Conservation (phyloP, 2,329 filamentous ascomycete genomes). For the Pyricularia sp. region DNA sequence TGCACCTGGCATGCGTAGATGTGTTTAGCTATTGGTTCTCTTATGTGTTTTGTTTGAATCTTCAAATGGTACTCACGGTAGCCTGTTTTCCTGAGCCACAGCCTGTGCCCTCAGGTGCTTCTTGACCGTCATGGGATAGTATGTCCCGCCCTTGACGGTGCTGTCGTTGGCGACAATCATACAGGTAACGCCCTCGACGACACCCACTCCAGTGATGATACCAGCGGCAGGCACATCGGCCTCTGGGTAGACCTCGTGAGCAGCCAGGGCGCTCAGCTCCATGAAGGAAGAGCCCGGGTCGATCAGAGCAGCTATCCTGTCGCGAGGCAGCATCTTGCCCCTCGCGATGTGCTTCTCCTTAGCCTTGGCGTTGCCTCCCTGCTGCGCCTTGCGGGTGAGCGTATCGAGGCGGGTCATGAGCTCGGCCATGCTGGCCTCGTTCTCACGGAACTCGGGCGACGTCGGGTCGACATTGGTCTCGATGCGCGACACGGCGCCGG, state of each 20-base stretch:
- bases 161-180: constrained; percentile 94
- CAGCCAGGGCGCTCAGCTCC: constrained; percentile 88
- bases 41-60: neutral
- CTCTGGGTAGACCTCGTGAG: constrained; percentile 74
- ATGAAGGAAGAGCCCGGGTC: constrained; percentile 87
- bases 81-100: constrained; percentile 78
- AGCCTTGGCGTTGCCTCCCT: constrained; percentile 73
- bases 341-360: constrained; percentile 77
- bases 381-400: constrained; percentile 62
- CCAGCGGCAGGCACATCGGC: constrained; percentile 84
- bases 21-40: neutral
- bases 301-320: constrained; percentile 77
- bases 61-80: constrained; percentile 39
- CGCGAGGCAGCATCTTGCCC: constrained; percentile 90
- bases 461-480: constrained; percentile 67
- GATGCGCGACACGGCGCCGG: constrained; percentile 65
- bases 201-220: constrained; percentile 86
- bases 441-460: constrained; percentile 73
- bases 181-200: constrained; percentile 82
- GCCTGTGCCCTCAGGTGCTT: constrained; percentile 92
- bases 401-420: constrained; percentile 59
- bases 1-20: constrained; percentile 44
- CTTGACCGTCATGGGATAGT: constrained; percentile 95
- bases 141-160: constrained; percentile 94
- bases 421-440: constrained; percentile 67